Evolutionary conservation across 768 basidiomycete species (phyloP).

Genomic region (Royoungia palumana): DNA sequence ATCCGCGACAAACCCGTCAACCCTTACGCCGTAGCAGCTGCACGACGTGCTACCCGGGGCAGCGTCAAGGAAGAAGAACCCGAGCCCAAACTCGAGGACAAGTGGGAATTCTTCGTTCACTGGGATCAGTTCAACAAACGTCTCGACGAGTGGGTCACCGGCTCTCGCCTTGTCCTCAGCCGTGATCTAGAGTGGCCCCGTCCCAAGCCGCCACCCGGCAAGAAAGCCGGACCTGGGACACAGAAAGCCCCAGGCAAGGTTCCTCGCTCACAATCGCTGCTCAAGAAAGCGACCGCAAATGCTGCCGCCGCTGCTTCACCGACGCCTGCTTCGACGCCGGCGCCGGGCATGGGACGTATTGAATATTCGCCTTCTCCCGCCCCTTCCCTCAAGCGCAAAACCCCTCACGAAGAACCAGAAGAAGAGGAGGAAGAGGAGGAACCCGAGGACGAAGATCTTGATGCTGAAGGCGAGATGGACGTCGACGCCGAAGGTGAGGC

Average conservation of each 20-base stretch:
- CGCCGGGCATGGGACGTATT: conserved; percentile 28
- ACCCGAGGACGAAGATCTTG: conserved; percentile 44
- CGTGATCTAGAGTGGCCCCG: conserved; percentile 96
- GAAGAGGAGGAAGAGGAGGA: conserved; percentile 60
- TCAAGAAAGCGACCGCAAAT: conserved; percentile 70
- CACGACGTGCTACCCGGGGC: conserved; percentile 40
- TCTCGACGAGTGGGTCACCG: conserved; percentile 94
- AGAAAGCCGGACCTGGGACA: conserved; percentile 45
- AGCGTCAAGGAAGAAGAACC: conserved; percentile 45
- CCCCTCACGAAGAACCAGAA: conserved; percentile 57
- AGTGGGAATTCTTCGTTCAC: conserved; percentile 94
- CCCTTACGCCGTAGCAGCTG: conserved; percentile 40
- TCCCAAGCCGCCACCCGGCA: conserved; percentile 63
- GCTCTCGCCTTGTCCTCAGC: conserved; percentile 76
- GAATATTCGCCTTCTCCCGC: conserved; percentile 56
- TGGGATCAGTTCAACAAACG: conserved; percentile 99
- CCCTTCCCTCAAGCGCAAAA: conserved; percentile 67
- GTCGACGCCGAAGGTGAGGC: conserved; percentile 45
- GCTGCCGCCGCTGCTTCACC: conserved; percentile 63
- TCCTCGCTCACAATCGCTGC: conserved; percentile 52
- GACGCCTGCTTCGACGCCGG: conserved; percentile 50
- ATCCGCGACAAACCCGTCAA: conserved; percentile 83
- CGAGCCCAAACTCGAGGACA: conserved; percentile 63
- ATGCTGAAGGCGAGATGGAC: conserved; percentile 45
- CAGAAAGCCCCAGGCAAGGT: conserved; percentile 64